Percentiles rank a stretch among this genome's conserved stretches.
These are phyloP conservation scores for Penicillium sp. DNA, from an alignment of 2,329 filamentous ascomycete genomes.

Conservation along the genomic window DNA sequence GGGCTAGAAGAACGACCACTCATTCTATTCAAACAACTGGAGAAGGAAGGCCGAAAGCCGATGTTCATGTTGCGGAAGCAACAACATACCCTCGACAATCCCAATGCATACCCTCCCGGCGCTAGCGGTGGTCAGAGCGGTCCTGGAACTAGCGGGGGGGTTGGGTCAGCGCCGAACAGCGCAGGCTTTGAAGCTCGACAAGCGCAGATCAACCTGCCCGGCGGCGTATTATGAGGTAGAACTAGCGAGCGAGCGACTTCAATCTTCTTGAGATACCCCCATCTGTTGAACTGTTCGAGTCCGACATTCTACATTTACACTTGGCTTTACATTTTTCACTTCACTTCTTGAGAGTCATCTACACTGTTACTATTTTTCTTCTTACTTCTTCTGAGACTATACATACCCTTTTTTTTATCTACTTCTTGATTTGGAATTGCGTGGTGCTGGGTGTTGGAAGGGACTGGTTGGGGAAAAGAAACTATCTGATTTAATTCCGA, in stretches of 20 bases:
- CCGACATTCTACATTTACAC: background rate
- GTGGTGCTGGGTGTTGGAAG: background rate
- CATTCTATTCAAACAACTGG: conserved; percentile 95
- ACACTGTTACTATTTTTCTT: background rate
- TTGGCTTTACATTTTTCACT: background rate
- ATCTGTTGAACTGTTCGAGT: background rate
- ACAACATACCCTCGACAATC: conserved; percentile 56
- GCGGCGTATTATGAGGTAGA: conserved; percentile 36
- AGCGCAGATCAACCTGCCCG: conserved; percentile 39
- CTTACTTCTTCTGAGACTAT: background rate
- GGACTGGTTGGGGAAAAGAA: background rate
- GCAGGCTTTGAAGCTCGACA: conserved; percentile 36
- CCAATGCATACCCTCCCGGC: conserved; percentile 24
- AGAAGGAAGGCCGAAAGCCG: conserved; percentile 95
- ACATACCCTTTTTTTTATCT: background rate
- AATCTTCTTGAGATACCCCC: conserved; percentile 30
- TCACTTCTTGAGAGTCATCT: background rate
- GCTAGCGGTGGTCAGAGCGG: background rate
- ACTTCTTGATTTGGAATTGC: background rate
- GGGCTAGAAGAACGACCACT: conserved; percentile 91
- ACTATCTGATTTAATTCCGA: background rate
- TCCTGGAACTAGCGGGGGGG: background rate
- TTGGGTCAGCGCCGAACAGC: conserved; percentile 36
- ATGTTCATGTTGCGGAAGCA: conserved; percentile 95
- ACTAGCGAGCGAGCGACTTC: conserved; percentile 7